Evolutionary conservation across 2,329 filamentous ascomycete genomes (phyloP), one percentile per base, ranked within the genome.

Genomic region (Pseudogymnoascus sp.): DNA sequence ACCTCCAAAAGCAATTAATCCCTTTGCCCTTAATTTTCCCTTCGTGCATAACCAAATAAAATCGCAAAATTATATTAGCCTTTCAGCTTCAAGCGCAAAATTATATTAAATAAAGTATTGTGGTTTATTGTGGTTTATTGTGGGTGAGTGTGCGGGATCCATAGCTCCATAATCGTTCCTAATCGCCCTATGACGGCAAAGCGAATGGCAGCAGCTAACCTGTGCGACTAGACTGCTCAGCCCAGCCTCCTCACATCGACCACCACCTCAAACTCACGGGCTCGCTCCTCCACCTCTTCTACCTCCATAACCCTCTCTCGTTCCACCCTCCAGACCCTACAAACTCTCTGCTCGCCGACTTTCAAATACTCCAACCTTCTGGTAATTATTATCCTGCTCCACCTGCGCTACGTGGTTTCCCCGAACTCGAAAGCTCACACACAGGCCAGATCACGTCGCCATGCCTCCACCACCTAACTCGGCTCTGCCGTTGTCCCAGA

Each of bases 401-500:
- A 7, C 16, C 50, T 56, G 16, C 50, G 16, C 50, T 34, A 36
- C 50, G n/a, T 38, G 59, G 59, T 21, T 28, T 23, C 18, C 18
- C 18, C 36, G 10, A 5, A 42, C 36, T 44, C 7, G 25, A 23
- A 44, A 60, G 59, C 59, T 60, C 34, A 38, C 59, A 56, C 44
- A 56, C 46, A 56, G 50, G 50, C 50, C 50, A 56, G 50, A 56
- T 56, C 3, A 56, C 50, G 50, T 50, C 59, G 65, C 65, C 65
- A 74, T 74, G 72, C 69, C 72, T 63, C 72, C 71, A 44, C 71
- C 70, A 63, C 72, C 73, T 62, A 71, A 71, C 18, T 67, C 68
- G 10, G 66, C 69, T 60, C 67, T 73, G 66, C 72, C 73, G 7
- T 66, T 74, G 38, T 68, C 70, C 66, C 66, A 74, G 80, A 85